A percentile compares a stretch with the other conserved stretches of the same genome.
phyloP scores from a whole-genome alignment of 2,329 filamentous ascomycete genomes.

The Mariannaea elegans region DNA sequence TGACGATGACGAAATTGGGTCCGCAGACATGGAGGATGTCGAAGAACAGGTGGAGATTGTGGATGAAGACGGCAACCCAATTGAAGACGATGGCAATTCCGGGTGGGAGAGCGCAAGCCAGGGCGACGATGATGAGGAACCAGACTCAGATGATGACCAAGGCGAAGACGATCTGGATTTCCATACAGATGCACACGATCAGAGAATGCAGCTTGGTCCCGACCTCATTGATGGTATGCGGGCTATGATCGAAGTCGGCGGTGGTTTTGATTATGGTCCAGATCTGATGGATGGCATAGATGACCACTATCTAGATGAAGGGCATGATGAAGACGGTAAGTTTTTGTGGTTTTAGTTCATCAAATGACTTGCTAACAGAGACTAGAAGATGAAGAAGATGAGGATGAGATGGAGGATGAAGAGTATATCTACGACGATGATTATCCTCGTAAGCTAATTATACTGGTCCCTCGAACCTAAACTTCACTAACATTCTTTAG shows the following conservation, averaged over 20 bases:
- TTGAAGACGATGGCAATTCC: slow-evolving; percentile 67
- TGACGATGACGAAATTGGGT: slow-evolving; percentile 57
- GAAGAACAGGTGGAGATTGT: slow-evolving; percentile 66
- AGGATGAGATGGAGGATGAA: slow-evolving; percentile 76
- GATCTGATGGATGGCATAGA: slow-evolving; percentile 62
- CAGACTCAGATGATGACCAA: slow-evolving; percentile 47
- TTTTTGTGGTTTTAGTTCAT: neutral
- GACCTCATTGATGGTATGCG: slow-evolving; percentile 62
- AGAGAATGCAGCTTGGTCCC: slow-evolving; percentile 58
- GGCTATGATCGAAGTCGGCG: slow-evolving; percentile 62
- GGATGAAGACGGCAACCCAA: slow-evolving; percentile 68
- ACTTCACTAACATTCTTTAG: slow-evolving; percentile 2
- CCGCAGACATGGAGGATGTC: slow-evolving; percentile 60
- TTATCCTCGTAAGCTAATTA: slow-evolving; percentile 59
- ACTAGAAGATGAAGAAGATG: slow-evolving; percentile 67
- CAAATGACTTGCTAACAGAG: slow-evolving; percentile 1
- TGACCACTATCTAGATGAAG: slow-evolving; percentile 63
- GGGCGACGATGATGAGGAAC: slow-evolving; percentile 62
- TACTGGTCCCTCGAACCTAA: neutral
- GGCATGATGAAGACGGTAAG: slow-evolving; percentile 67
- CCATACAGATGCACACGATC: slow-evolving; percentile 63
- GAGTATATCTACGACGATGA: slow-evolving; percentile 70
- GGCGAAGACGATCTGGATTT: slow-evolving; percentile 61
- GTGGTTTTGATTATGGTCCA: slow-evolving; percentile 56
- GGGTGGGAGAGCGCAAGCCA: slow-evolving; percentile 70